Evolutionary conservation across 2,329 filamentous ascomycete genomes (phyloP), one percentile per base, ranked within the genome.

Genomic region (Clarireedia hainanense): DNA sequence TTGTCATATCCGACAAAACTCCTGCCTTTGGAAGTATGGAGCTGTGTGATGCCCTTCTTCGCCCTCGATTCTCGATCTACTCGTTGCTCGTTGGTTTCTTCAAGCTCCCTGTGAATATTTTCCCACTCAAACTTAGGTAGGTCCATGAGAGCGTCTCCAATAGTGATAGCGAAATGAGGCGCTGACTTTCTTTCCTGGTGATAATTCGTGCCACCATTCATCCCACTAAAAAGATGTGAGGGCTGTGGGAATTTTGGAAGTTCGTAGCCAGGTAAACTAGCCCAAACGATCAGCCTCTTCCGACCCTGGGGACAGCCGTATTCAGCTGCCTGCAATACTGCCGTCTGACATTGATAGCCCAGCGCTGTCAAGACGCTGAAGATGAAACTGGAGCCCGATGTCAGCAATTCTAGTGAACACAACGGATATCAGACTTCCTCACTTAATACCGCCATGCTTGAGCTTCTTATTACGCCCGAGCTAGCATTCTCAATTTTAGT

Each of bases 341-440:
- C 52, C 27, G 46, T 52, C n/a, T 64, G 61, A 3, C 52, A 58
- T 49, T 63, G 59, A 30, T 65, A 65, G 3, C 61, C 63, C 26
- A 65, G 10, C 2, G 47, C 52, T 20, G 58, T 64, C 2, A 63
- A 43, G 15, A 48, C 37, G 3, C 63, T 58, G 24, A 63, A 48
- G 6, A 65, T 61, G 10, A 65, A 59, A 20, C 61, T 64, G 17
- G 3, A 4, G 42, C 2, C 15, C 45, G 17, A n/a, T 46, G 4
- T 48, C 24, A 15, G 17, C 27, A 15, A 39, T 14, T 7, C 5
- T 48, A 20, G 15, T n/a, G 39, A n/a, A 20, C 15, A 9, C 5
- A 20, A 7, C 30, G 15, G 43, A 60, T 55, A 58, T 60, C 7
- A 47, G 10, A 36, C 53, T 55, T 46, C 46, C 57, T n/a, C 47